phyloP scores from a whole-genome alignment of 257 asterid genomes.

The Solanum bulbocastanum region DNA sequence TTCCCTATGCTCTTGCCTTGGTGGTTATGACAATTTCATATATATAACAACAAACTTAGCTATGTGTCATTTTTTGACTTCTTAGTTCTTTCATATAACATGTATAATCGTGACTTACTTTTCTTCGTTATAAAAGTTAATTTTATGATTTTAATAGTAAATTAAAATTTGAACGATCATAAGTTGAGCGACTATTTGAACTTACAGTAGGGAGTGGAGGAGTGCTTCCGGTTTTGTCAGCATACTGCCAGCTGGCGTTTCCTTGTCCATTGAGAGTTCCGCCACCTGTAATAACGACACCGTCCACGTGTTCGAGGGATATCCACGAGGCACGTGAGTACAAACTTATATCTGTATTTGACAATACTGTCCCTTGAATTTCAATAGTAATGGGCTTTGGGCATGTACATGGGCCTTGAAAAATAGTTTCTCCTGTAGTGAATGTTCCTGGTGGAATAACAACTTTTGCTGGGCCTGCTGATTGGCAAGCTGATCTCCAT shows the following conservation, averaged over 20 bases:
- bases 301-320: constrained; percentile 16
- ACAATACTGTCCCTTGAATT: constrained; percentile 38
- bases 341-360: constrained; percentile 32
- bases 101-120: background rate
- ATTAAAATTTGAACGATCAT: background rate
- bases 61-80: background rate
- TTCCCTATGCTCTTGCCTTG: too few relatives aligned
- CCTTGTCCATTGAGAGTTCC: constrained; percentile 71
- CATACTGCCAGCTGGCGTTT: constrained; percentile 11
- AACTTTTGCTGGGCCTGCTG: constrained; percentile 20
- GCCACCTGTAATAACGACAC: constrained; percentile 38
- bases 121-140: background rate
- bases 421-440: constrained; percentile 31
- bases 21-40: background rate
- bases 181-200: background rate
- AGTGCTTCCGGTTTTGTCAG: background rate
- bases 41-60: background rate
- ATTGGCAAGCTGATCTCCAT: constrained; percentile 46
- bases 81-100: too few relatives aligned
- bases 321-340: constrained; percentile 36
- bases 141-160: too few relatives aligned
- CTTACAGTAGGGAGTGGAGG: constrained; percentile 22
- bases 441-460: constrained; percentile 37
- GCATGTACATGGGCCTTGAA: constrained; percentile 48
- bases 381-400: constrained; percentile 27